phyloP scores from a whole-genome alignment of 2,329 filamentous ascomycete genomes.

The Fonsecaea nubica region DNA sequence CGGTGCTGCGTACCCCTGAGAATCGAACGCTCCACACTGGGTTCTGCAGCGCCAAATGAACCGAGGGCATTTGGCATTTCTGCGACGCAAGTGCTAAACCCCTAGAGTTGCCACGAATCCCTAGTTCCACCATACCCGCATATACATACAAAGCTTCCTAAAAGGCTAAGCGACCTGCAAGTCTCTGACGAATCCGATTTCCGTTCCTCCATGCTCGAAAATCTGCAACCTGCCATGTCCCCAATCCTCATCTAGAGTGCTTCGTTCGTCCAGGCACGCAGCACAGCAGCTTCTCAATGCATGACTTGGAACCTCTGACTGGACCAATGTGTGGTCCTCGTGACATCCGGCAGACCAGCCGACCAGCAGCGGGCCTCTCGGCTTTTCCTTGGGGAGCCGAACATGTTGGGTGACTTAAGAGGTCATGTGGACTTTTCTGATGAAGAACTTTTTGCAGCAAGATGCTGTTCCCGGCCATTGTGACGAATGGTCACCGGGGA shows the following conservation, averaged over 20 bases:
- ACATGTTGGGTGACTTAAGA: neutral
- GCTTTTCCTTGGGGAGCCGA: constrained; percentile 4
- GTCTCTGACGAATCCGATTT: constrained; percentile 10
- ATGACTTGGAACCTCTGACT: constrained; percentile 6
- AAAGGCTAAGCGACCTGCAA: constrained; percentile 3
- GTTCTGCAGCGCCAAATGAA: constrained; percentile 5
- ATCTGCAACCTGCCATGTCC: neutral
- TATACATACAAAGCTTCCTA: constrained; percentile 19
- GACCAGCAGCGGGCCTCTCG: neutral
- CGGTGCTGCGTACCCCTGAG: constrained; percentile 9
- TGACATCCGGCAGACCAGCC: constrained; percentile 3
- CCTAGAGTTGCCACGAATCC: constrained; percentile 19
- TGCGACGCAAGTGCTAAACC: neutral
- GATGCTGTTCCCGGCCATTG: constrained; percentile 5
- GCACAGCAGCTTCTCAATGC: constrained; percentile 6
- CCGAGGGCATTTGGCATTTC: constrained; percentile 11
- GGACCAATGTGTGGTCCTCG: constrained; percentile 6
- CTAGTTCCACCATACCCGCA: constrained; percentile 13
- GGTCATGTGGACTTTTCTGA: constrained; percentile 7
- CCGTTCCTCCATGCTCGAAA: constrained; percentile 6
- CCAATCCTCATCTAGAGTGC: neutral
- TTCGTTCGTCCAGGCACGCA: neutral
- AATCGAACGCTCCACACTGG: constrained; percentile 16
- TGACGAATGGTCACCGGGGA: constrained; percentile 24
- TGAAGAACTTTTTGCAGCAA: constrained; percentile 3